These are phyloP conservation scores for Adansonia grandidieri DNA, from an alignment of 441 rosid genomes.

Conservation along the genomic window DNA sequence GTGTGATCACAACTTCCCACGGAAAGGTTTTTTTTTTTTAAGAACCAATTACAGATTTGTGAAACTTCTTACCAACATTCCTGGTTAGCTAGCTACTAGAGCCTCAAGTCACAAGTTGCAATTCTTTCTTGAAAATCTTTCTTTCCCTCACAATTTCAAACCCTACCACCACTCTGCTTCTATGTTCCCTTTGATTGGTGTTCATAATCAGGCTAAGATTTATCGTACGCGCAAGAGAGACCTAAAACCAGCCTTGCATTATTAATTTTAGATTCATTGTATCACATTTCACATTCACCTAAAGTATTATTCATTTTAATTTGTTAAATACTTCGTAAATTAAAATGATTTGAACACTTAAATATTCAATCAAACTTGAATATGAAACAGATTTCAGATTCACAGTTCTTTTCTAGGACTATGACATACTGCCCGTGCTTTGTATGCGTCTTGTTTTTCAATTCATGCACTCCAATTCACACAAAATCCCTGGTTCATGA, in stretches of 20 bases:
- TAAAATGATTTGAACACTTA: too few relatives aligned
- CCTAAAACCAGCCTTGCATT: not conserved
- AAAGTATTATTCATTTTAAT: too few relatives aligned
- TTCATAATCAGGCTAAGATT: not conserved
- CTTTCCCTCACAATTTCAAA: too few relatives aligned
- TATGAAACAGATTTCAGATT: too few relatives aligned
- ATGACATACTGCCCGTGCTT: not conserved
- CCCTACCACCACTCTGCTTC: not conserved
- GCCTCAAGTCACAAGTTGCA: constrained; percentile 5
- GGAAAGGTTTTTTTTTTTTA: not conserved
- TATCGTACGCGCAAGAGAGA: not conserved
- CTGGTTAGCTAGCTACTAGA: not conserved
- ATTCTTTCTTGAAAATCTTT: not conserved
- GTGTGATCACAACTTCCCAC: not conserved
- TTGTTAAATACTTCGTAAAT: too few relatives aligned
- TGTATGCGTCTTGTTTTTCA: not conserved
- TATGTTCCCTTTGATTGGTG: not conserved
- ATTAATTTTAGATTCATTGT: not conserved
- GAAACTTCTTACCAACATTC: constrained; percentile 1
- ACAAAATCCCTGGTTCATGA: not conserved
- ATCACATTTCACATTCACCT: too few relatives aligned
- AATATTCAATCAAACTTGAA: too few relatives aligned
- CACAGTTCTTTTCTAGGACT: too few relatives aligned
- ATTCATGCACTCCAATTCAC: not conserved
- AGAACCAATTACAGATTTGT: not conserved